These are phyloP conservation scores for Radiomyces spectabilis DNA, from an alignment of 192 early-diverging fungal species.

Conservation along the genomic window DNA sequence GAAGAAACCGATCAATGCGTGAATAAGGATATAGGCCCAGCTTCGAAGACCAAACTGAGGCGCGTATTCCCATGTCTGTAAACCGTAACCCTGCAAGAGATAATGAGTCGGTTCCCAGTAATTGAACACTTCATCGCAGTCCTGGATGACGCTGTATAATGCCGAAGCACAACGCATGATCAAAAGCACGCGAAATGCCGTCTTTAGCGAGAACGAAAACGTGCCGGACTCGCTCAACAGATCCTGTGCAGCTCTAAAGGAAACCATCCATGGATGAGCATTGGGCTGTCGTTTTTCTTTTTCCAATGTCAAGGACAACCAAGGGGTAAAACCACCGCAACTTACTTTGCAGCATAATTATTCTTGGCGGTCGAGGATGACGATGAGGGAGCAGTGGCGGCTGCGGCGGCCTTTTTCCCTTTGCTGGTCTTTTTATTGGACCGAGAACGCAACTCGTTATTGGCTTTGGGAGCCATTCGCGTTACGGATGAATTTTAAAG, in stretches of 20 bases:
- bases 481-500: too few relatives aligned
- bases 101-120: conserved; percentile 96
- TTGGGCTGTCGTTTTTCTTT: too few relatives aligned
- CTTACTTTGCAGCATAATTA: too few relatives aligned
- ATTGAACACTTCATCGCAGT: conserved; percentile 91
- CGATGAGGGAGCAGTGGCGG: too few relatives aligned
- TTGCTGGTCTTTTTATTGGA: too few relatives aligned
- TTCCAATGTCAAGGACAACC: too few relatives aligned
- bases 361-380: too few relatives aligned
- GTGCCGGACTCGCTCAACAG: conserved; percentile 15
- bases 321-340: too few relatives aligned
- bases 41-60: conserved; percentile 84
- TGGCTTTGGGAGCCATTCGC: too few relatives aligned
- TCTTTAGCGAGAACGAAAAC: conserved; percentile 12
- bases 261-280: too few relatives aligned
- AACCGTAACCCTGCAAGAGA: conserved; percentile 72
- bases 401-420: too few relatives aligned
- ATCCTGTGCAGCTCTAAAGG: conserved; percentile 6
- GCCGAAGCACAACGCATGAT: conserved; percentile 46
- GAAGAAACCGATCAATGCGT: conserved; percentile 41
- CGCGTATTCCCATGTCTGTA: conserved; percentile 97
- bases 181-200: conserved; percentile 46
- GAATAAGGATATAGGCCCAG: conserved; percentile 67
- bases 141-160: conserved; percentile 49
- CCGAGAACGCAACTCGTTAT: too few relatives aligned